Base-by-base conservation (phyloP, 2,329 filamentous ascomycete species). In the Diaporthe velutina region DNA sequence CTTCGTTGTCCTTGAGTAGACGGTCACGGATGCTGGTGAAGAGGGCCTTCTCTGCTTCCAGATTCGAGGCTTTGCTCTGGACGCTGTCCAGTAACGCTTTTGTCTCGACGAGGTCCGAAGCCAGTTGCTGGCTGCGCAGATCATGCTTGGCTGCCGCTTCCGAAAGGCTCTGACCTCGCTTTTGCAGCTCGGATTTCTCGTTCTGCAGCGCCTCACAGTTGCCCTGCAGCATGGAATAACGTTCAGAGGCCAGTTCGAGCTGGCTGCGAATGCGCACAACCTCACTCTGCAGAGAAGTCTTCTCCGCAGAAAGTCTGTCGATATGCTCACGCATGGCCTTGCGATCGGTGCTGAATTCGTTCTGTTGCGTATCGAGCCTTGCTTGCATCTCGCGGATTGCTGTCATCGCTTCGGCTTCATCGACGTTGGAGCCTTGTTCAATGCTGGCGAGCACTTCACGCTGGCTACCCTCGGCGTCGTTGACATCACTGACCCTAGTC, bases 21-120 rank as follows among this genome's bases (percentile, higher is more conserved):
- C 97, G 92, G 77, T 94, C 93, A 82, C 98, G 96, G 45, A 98
- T 98, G 73, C 93, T 95, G 85, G 97, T 98, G 94, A 94, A 98
- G 13, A 99, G 88, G 50, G 95, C 94, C 85, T 98, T 98, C 83
- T 98, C 96, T 0, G 96, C 96, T 83, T 98, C 98, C 45, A 98
- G 90, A 80, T 98, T 98, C 22, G 95, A 93, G 71, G 93, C 95
- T 82, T 99, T 97, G 77, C 95, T 95, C 70, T 95, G 93, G 83
- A 98, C 90, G 80, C 95, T 96, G 80, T 99, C 96, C 4, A 94
- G 88, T 70, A 96, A 85, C 42, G 93, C 93, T 81, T 93, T 93
- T 7, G 94, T 92, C 82, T 98, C 97, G 13, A 98, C 92, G 8
- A 98, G 89, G 79, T 99, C 96, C 83, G 98, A 96, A 0, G 95